phyloP scores from a whole-genome alignment of 208 protist species.

The Crithidia sp. region DNA sequence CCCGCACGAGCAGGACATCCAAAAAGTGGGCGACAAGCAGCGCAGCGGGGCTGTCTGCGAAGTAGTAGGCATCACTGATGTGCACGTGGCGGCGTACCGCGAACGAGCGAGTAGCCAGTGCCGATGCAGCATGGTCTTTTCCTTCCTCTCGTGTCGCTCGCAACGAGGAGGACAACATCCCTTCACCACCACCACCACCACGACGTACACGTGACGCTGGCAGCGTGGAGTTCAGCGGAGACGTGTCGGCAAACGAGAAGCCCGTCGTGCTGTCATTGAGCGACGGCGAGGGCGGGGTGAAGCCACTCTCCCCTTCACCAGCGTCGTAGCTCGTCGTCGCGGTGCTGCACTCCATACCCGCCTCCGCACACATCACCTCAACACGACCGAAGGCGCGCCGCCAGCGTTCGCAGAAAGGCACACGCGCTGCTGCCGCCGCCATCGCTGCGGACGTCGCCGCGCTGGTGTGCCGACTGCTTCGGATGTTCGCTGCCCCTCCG shows the following conservation, averaged over 20 bases:
- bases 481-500: neutral
- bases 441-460: neutral
- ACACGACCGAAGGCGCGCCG: conserved; percentile 15
- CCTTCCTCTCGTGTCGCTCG: neutral
- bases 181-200: neutral
- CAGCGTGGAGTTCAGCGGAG: neutral
- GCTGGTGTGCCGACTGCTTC: neutral
- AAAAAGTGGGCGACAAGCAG: conserved; percentile 19
- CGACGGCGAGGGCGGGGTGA: neutral
- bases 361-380: conserved; percentile 2
- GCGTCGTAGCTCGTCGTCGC: neutral
- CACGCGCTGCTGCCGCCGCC: neutral
- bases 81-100: conserved; percentile 13
- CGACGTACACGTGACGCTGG: neutral
- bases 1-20: conserved; percentile 33
- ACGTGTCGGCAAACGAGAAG: neutral
- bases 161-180: neutral
- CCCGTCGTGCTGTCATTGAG: neutral
- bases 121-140: neutral
- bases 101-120: neutral
- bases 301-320: neutral
- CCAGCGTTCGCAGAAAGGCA: conserved; percentile 12
- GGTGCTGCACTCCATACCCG: conserved; percentile 1
- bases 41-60: conserved; percentile 3
- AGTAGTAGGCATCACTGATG: conserved; percentile 17